phyloP scores from a whole-genome alignment of 164 flowering plant species.

The Sextonia rubra region DNA sequence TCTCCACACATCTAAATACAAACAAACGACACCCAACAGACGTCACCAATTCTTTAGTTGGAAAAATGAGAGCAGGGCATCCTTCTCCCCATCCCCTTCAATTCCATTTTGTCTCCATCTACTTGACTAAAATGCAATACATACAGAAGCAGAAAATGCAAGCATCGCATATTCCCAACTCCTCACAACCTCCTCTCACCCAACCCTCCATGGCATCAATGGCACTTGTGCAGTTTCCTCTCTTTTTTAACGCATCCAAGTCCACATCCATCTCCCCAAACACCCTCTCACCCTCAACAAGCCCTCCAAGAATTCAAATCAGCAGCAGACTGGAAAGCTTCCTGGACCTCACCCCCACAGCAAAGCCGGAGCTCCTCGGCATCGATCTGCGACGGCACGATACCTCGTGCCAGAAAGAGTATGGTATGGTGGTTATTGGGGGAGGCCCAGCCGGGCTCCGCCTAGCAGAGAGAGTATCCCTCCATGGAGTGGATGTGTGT shows the following conservation, averaged over 20 bases:
- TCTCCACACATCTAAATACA: too few relatives aligned
- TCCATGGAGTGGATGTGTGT: conserved; percentile 54
- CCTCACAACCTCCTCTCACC: background rate
- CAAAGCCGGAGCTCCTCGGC: conserved; percentile 32
- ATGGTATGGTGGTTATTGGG: conserved; percentile 62
- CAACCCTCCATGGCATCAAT: background rate
- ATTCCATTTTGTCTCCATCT: background rate
- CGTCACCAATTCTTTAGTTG: too few relatives aligned
- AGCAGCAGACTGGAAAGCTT: conserved; percentile 40
- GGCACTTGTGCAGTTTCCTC: conserved; percentile 2
- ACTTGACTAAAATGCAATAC: background rate
- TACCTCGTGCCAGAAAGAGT: conserved; percentile 26
- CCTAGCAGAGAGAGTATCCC: conserved; percentile 57
- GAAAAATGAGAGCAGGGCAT: background rate
- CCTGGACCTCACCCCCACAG: conserved; percentile 53
- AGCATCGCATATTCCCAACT: background rate
- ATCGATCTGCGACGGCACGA: conserved; percentile 38
- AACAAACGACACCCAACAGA: too few relatives aligned
- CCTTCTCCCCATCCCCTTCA: background rate
- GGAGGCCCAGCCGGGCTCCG: conserved; percentile 77
- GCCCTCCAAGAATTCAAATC: conserved; percentile 13
- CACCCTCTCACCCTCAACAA: conserved; percentile 15
- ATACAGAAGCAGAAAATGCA: background rate
- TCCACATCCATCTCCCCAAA: conserved; percentile 1
- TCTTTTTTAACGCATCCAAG: background rate